These are phyloP conservation scores for Biscutella laevigata DNA, from an alignment of 441 rosid species.

Conservation along the genomic window DNA sequence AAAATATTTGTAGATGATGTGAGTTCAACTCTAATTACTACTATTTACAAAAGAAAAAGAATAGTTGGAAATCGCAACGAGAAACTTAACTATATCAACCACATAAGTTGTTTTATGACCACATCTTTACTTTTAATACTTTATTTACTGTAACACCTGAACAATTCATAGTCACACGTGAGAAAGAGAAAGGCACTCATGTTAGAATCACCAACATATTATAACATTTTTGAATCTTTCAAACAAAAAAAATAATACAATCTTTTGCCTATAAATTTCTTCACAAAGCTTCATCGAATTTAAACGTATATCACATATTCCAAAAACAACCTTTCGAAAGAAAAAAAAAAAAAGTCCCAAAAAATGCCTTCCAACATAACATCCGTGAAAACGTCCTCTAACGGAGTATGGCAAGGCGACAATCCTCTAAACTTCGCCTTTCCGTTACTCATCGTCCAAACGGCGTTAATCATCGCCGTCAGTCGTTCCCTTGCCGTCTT, in stretches of 20 bases:
- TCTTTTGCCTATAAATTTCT: constrained; percentile 23
- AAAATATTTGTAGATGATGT: too few relatives aligned
- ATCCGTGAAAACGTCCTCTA: constrained; percentile 45
- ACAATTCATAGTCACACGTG: constrained; percentile 18
- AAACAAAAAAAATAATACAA: neutral
- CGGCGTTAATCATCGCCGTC: constrained; percentile 41
- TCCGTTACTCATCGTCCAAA: constrained; percentile 52
- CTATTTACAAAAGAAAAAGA: too few relatives aligned
- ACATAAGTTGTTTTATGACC: too few relatives aligned
- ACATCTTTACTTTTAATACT: too few relatives aligned
- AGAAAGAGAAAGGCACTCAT: constrained; percentile 17
- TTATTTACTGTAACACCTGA: too few relatives aligned
- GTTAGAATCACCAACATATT: constrained; percentile 8
- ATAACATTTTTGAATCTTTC: constrained; percentile 8
- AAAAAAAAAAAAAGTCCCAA: neutral
- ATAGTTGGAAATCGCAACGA: too few relatives aligned
- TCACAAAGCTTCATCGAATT: constrained; percentile 1
- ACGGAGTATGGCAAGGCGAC: constrained; percentile 68
- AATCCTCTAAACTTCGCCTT: constrained; percentile 54
- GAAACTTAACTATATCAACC: too few relatives aligned
- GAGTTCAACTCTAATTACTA: too few relatives aligned
- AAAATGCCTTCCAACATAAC: constrained; percentile 40
- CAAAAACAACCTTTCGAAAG: neutral
- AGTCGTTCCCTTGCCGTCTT: constrained; percentile 51
- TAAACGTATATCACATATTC: constrained; percentile 4